Base-by-base conservation (phyloP, 805 yeast species). In the Soucietia sequanensis region DNA sequence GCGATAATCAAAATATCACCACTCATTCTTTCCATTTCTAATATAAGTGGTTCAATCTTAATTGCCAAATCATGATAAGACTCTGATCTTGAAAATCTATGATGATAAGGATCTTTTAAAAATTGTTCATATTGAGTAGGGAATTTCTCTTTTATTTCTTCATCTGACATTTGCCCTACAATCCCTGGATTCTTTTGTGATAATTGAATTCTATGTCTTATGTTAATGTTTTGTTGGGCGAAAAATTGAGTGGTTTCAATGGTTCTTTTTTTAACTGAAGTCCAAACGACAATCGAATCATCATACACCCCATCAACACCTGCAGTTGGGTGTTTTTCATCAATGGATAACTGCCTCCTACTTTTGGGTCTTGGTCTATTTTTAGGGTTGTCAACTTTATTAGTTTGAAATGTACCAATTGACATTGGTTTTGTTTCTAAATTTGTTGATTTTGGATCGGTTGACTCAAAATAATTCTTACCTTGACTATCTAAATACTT, bases 51-150 rank as follows among this genome's bases (percentile, higher is more conserved):
- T 61, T 93, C 99, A 64, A 93, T 76, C 48, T 96, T 80, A 23
- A 93, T 83, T 0, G 99, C 98, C 38, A 93, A 72, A 60, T 93
- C 99, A 60, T 93, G 99, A 55, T 89, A 93, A 33, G 95, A 85
- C 63, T 93, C 99, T 0, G 95, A 88, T 32, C 98, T 72, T 2
- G 96, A 86, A 55, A 77, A 93, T 40, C 99, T 71, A 55, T 84
- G 91, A 60, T 93, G 97, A 54, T 93, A 93, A 2, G 96, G 96
- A 56, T 91, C 97, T 40, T 69, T 61, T 38, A 62, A 37, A 53
- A 79, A 84, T 47, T 75, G 80, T 41, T 67, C 72, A 54, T 73
- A 84, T 45, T 90, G 96, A 2, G 69, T 72, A 0, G 95, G 93
- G 53, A 67, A 87, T 42, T 68, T 66, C 24, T 56, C 54, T 45